phyloP scores from a whole-genome alignment of 2,329 filamentous ascomycete species.

The Kalmusia sp. region DNA sequence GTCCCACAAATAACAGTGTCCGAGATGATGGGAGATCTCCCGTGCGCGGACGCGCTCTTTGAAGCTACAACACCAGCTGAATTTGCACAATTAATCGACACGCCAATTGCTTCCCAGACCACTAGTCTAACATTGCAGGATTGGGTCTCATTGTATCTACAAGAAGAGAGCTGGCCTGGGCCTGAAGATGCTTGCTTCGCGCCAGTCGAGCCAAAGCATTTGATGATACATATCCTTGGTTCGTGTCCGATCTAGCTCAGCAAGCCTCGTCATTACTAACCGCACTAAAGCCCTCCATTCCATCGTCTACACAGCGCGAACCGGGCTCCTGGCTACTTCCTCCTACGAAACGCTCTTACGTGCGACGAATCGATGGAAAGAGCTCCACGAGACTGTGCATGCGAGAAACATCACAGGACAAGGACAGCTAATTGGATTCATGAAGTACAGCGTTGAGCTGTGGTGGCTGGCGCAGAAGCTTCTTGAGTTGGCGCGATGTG shows the following conservation, averaged over 20 bases:
- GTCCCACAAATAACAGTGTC: constrained; percentile 13
- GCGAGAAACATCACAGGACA: background rate
- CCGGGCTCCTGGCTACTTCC: constrained; percentile 6
- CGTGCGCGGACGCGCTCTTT: constrained; percentile 17
- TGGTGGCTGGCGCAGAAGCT: constrained; percentile 23
- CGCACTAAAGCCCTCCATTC: constrained; percentile 10
- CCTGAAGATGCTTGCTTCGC: background rate
- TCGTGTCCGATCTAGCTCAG: background rate
- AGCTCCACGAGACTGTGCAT: constrained; percentile 14
- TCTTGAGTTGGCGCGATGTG: constrained; percentile 6
- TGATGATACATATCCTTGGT: constrained; percentile 20
- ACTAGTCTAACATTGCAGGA: constrained; percentile 7
- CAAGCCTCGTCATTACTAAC: background rate
- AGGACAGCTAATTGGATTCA: constrained; percentile 13
- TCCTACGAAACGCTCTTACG: constrained; percentile 9
- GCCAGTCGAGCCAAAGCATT: constrained; percentile 4
- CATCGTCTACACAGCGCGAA: constrained; percentile 11
- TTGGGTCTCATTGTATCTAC: background rate
- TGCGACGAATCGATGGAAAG: constrained; percentile 23
- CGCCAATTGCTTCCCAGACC: background rate
- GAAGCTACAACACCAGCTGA: constrained; percentile 15
- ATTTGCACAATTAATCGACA: background rate
- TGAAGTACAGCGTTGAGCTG: constrained; percentile 19
- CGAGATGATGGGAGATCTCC: constrained; percentile 15
- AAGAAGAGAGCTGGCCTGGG: constrained; percentile 5